Base-by-base conservation (phyloP, 2,329 filamentous ascomycete genomes). In the Diaporthe citri region DNA sequence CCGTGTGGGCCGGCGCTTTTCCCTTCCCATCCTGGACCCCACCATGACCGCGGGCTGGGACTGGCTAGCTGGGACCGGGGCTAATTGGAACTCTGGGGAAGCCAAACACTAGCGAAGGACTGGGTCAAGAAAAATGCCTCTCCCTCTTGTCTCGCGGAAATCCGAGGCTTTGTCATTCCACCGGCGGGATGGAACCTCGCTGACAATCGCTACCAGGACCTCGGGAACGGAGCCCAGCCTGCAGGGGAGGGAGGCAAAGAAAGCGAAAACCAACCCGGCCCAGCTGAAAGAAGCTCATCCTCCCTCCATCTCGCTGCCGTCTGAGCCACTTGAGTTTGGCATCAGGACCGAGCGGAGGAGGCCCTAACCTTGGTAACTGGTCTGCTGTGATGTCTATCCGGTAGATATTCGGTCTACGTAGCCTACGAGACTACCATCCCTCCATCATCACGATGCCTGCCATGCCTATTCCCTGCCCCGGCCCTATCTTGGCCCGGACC, bases 1-100 rank as follows among this genome's bases (percentile, higher is more conserved):
- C 48, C 46, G 57, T 36, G 71, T 73, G 71, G 57, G 71, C 57
- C 71, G 28, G 13, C 46, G 39, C 48, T 7, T 34, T 51, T 43
- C 15, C 56, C 31, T 55, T 28, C 41, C 34, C 43, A n/a, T 48
- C 59, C 25, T 31, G 39, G 46, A 36, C 17, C 13, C 46, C 62
- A 34, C 41, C 25, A 62, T 7, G 2, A 25, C 39, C 13, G 41
- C 28, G 60, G 41, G 60, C 60, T 48, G 41, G 60, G 25, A 64
- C 60, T 64, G 41, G 41, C 60, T 64, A 25, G 60, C 62, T 22
- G n/a, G 46, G 43, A 66, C 62, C 36, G 62, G 62, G 31, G 43
- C 62, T 43, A 55, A 64, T 36, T 64, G 36, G 71, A 41, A 60
- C 56, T 74, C 72, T 70, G 72, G 72, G 72, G 72, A 74, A 74